Evolutionary conservation across 495 filamentous ascomycete genomes (phyloP), one percentile per base, ranked within the genome.

Genomic region (Neurospora sp.): DNA sequence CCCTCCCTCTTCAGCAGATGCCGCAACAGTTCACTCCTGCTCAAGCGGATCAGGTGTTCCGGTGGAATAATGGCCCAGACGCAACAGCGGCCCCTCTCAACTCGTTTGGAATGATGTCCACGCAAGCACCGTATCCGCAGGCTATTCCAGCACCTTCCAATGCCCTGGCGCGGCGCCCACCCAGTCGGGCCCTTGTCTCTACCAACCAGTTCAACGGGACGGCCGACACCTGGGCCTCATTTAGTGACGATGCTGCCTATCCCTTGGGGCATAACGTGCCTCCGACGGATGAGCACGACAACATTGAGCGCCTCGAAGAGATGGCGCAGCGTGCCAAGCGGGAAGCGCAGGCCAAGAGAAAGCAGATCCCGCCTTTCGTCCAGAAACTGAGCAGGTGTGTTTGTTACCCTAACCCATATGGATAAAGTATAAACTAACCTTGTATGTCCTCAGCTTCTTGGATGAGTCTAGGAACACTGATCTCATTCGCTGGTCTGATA

Each of bases 331-430:
- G 88, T 69, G 94, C 94, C 18, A 96, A 95, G 84, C 87, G 89
- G 78, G 94, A 97, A 35, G 90, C 93, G 4, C 90, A 92, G 82
- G 85, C 90, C 3, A 97, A 97, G 79, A 84, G 93, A 74, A 98
- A 97, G 82, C 92, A 94, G 78, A 98, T 99, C 42, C 96, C 96
- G 3, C 96, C 96, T 12, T 99, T 99, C 83, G 93, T 99, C 11
- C 96, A 98, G 82, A 99, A 99, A 81, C 82, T 99, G 74, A 97
- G 94, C 90, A 98, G 96, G 96, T 97, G 88, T 16, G 76, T 69
- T 5, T 62, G 12, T 31, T 18, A 40, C 70, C 23, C 37, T 23
- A 38, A 66, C 5, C 38, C 27, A 31, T 31, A 41, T 37, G 27
- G 23, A 46, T 18, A n/a, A 7, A 46, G 31, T 11, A 48, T 62